phyloP scores from a whole-genome alignment of 495 filamentous ascomycete genomes.

The Hypomontagnella submonticulosa region DNA sequence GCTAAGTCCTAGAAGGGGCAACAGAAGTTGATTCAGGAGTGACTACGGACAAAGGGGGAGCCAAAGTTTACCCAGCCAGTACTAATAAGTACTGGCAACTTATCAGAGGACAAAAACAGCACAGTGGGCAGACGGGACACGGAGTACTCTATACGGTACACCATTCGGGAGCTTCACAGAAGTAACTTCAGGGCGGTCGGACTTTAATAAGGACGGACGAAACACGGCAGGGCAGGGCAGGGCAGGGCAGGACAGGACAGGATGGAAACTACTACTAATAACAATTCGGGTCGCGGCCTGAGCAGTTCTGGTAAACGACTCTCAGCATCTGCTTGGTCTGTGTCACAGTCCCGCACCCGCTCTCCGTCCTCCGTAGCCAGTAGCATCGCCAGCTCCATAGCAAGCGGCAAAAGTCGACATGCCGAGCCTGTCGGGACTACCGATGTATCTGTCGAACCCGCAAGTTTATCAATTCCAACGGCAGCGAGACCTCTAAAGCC shows the following conservation, averaged over 20 bases:
- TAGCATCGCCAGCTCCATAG: slow-evolving; percentile 46
- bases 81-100: slow-evolving; percentile 20
- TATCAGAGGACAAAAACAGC: slow-evolving; percentile 33
- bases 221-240: not conserved
- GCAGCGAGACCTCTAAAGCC: slow-evolving; percentile 47
- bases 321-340: slow-evolving; percentile 44
- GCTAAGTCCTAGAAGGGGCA: slow-evolving; percentile 4
- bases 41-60: slow-evolving; percentile 11
- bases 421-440: slow-evolving; percentile 62
- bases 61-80: slow-evolving; percentile 7
- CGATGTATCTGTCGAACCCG: slow-evolving; percentile 61
- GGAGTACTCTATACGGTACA: slow-evolving; percentile 24
- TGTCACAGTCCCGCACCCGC: slow-evolving; percentile 43
- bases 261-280: slow-evolving; percentile 26
- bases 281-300: slow-evolving; percentile 25
- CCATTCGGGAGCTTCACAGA: not conserved
- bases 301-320: slow-evolving; percentile 37
- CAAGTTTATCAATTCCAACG: slow-evolving; percentile 71
- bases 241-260: not conserved
- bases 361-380: slow-evolving; percentile 51
- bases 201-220: slow-evolving; percentile 5
- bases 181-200: not conserved
- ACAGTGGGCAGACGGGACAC: slow-evolving; percentile 10
- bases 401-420: slow-evolving; percentile 64
- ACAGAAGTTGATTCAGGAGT: not conserved